Conservation (phyloP, 768 basidiomycete species). For the Lyophyllum atratum region DNA sequence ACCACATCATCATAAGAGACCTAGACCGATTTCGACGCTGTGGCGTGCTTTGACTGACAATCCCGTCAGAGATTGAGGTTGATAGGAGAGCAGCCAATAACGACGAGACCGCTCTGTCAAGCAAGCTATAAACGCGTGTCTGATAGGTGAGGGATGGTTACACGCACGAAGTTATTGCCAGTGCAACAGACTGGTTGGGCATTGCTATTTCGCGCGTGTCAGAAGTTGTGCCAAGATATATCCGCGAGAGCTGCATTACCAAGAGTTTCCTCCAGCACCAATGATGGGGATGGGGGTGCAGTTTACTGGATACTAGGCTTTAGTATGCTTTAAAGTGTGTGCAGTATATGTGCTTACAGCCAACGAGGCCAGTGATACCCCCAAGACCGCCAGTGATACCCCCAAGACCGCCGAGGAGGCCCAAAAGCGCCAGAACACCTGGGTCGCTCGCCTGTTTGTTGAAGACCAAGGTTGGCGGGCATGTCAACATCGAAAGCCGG, state of each 20-base stretch:
- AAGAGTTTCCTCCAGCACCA: conserved; percentile 3
- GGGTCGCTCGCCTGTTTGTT: conserved; percentile 1
- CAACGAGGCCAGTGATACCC: conserved; percentile 7
- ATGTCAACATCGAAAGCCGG: neutral
- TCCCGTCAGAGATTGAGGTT: conserved; percentile 10
- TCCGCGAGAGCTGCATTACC: neutral
- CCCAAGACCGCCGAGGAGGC: conserved; percentile 12
- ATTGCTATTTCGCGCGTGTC: neutral
- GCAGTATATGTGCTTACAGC: conserved; percentile 11
- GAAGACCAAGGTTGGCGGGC: neutral
- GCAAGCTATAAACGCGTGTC: neutral
- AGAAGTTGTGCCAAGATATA: neutral
- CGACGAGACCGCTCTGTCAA: conserved; percentile 15
- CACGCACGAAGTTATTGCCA: conserved; percentile 20
- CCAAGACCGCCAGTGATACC: conserved; percentile 3
- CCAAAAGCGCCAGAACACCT: neutral
- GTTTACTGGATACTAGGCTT: conserved; percentile 6
- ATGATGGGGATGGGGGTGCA: conserved; percentile 14
- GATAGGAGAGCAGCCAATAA: conserved; percentile 18
- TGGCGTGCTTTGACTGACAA: neutral
- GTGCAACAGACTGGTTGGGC: conserved; percentile 20
- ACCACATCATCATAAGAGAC: neutral
- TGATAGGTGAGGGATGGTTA: neutral
- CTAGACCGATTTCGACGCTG: neutral
- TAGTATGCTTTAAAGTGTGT: neutral